phyloP scores from a whole-genome alignment of 768 basidiomycete species.

The Lactarius quietus region DNA sequence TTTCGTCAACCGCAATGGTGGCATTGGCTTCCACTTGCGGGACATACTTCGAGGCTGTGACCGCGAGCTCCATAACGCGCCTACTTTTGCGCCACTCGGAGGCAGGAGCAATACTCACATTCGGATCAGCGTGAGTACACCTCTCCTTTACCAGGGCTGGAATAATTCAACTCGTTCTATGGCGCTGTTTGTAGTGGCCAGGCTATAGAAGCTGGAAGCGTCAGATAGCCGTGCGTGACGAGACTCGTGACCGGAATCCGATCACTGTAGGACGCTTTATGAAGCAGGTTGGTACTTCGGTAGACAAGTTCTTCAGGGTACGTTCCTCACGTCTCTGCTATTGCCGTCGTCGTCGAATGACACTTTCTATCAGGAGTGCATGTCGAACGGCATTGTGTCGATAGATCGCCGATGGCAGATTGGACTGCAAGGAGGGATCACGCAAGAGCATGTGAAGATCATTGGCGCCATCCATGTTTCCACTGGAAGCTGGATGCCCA shows the following conservation, averaged over 20 bases:
- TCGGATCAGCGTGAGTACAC: not conserved
- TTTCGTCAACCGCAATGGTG: not conserved
- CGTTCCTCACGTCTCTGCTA: not conserved
- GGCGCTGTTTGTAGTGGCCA: slow-evolving; percentile 5
- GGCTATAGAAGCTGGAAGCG: slow-evolving; percentile 6
- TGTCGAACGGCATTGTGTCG: no score
- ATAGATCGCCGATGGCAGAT: no score
- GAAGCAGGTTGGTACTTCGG: slow-evolving; percentile 3
- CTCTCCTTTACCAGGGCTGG: not conserved
- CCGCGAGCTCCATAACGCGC: not conserved
- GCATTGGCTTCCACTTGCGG: not conserved
- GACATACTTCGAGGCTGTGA: not conserved
- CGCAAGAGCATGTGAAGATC: no score
- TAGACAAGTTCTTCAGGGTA: slow-evolving; percentile 11
- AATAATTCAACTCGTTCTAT: not conserved
- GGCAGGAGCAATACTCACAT: not conserved
- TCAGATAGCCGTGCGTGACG: slow-evolving; percentile 14
- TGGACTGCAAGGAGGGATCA: no score
- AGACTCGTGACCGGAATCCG: not conserved
- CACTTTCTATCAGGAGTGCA: no score
- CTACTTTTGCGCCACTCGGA: not conserved
- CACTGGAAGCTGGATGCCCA: no score
- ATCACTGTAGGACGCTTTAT: no score
- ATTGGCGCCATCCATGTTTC: no score
- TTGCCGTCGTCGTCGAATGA: no score